Base-by-base conservation (phyloP, 208 protist species). In the Acanthamoeba sp. region DNA sequence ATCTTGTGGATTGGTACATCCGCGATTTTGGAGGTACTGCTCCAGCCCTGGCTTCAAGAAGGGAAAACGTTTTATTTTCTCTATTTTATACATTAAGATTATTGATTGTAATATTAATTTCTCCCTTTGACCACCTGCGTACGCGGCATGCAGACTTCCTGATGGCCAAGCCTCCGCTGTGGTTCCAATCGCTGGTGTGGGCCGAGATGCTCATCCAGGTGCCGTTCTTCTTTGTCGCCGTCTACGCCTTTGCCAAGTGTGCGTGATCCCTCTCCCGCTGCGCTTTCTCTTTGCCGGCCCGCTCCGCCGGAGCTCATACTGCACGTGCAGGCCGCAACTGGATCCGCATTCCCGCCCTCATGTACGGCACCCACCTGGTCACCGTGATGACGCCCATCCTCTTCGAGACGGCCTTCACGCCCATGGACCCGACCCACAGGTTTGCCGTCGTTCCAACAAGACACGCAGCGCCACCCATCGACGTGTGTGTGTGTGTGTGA, bases 161-260 rank as follows among this genome's bases (percentile, higher is more conserved):
- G 42, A 93, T 96, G 78, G 64, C 62, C 6, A 87, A 62, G 29
- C 93, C 91, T 27, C 95, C 95, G 36, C 34, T 45, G 32, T 96
- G 91, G 93, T 96, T 95, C 42, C 50, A 94, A 55, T 94, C 89
- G 29, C 64, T 96, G 34, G 42, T 96, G 29, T 52, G 42, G 38
- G 76, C 42, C 40, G 95, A 96, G 87, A 69, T 95, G 64, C 36
- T 95, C n/a, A 45, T 96, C 52, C 95, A 96, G 66, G 48, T 96
- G 91, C 95, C 95, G 14, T 95, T 96, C 87, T 96, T 95, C 95
- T 94, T 96, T n/a, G 59, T 93, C n/a, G 95, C 95, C 80, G 52
- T 95, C 57, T 93, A 95, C 66, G 94, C 71, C n/a, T 85, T 95
- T 38, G 34, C 50, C 42, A 95, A 91, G 62, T 59, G 93, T 94